Evolutionary conservation across 495 filamentous ascomycete species (phyloP), one percentile per base, ranked within the genome.

Genomic region (Tuber calosporum): DNA sequence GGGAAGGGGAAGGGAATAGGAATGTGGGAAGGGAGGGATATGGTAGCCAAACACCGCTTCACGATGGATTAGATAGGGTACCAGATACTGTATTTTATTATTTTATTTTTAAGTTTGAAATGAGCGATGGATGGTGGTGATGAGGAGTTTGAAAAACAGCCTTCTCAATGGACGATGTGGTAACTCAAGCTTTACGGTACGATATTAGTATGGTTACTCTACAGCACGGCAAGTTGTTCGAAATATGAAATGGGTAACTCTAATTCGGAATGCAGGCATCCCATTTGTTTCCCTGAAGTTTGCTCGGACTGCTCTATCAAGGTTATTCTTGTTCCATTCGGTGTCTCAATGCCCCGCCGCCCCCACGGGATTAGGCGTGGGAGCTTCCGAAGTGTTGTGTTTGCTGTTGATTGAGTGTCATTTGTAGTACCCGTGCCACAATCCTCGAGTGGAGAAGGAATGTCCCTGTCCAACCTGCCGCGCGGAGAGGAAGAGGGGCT

Each of bases 401-500:
- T 68, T 68, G 69, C 66, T 48, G 73, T 67, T 74, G 34, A 39
- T 8, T 8, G 39, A n/a, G 7, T 40, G 11, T 40, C 39, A 40
- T 22, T 68, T 74, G 72, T n/a, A 69, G 73, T 43, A 38, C 62
- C 66, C 67, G 58, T 15, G 13, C 40, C 13, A 41, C 40, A 11
- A 11, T 41, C 9, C 40, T 41, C 40, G 70, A 76, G 73, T 22
- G 70, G 58, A 62, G 76, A 78, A 58, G 37, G 69, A 67, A n/a
- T n/a, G n/a, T n/a, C 67, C 69, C 45, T 71, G 73, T 76, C 48
- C 39, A 69, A 72, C 40, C 74, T 43, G 73, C 72, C 77, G 74
- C 71, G 39, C 71, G 75, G 68, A 67, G 71, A 67, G 73, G 73
- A 68, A 75, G 76, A 77, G 76, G 76, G 76, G 76, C 76, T 77